A percentile compares a stretch with the other conserved stretches of the same genome.
These are phyloP conservation scores for Dissophora globulifera DNA, from an alignment of 192 early-diverging fungal genomes.

Conservation along the genomic window DNA sequence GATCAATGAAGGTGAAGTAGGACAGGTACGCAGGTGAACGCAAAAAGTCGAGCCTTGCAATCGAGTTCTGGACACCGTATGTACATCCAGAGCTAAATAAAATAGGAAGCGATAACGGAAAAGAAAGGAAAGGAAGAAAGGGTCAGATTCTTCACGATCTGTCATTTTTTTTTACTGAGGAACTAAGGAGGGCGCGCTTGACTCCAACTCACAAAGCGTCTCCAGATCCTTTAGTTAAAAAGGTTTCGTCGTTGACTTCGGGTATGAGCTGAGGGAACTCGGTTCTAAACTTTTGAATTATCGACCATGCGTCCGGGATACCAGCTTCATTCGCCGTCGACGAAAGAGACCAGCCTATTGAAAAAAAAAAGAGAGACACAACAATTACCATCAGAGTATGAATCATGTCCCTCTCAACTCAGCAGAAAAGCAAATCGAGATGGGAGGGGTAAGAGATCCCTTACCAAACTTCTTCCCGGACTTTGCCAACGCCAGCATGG, in stretches of 20 bases:
- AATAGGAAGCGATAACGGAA: no score
- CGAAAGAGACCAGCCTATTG: slow-evolving; percentile 29
- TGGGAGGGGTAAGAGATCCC: no score
- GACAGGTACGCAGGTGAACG: slow-evolving; percentile 63
- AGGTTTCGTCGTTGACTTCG: slow-evolving; percentile 18
- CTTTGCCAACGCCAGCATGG: slow-evolving; percentile 68
- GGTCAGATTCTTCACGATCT: no score
- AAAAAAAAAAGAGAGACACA: no score
- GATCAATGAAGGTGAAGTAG: slow-evolving; percentile 59
- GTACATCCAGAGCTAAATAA: slow-evolving; percentile 68
- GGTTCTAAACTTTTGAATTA: slow-evolving; percentile 23
- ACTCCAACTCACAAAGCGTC: slow-evolving; percentile 23
- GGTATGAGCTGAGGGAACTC: slow-evolving; percentile 13
- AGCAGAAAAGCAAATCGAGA: no score
- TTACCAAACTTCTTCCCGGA: slow-evolving; percentile 60
- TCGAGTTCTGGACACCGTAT: slow-evolving; percentile 79
- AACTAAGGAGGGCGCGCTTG: background rate
- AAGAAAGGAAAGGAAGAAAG: no score
- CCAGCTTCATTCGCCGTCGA: slow-evolving; percentile 50
- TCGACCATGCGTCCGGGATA: slow-evolving; percentile 60
- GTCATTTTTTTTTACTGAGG: no score
- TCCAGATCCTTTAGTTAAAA: slow-evolving; percentile 14
- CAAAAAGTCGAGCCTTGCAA: slow-evolving; percentile 69
- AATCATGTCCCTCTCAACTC: no score
- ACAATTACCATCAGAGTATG: no score